Evolutionary conservation across 305 asterid species (phyloP), one percentile per base, ranked within the genome.

Genomic region (Fraxinus paxiana): DNA sequence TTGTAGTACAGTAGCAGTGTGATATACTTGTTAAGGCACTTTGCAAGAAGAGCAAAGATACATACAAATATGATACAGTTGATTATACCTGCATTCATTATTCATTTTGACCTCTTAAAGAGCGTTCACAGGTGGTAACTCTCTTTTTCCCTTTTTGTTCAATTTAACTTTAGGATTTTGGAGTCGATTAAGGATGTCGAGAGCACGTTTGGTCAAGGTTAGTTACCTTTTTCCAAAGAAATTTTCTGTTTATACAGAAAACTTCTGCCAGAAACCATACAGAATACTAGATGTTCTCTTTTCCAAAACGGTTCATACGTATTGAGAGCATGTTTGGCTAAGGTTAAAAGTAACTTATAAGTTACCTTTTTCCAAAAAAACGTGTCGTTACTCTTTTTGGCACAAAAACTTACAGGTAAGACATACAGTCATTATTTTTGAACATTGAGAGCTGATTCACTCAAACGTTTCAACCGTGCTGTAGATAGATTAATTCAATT

Each of bases 1-100:
- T 65, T 84, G 81, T 78, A 78, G 84, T 82, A 59, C 76, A 81
- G 24, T 73, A 48, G 81, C 79, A 77, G 84, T 72, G 87, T 80
- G 85, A 81, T 85, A 89, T 90, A 92, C 97, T 75, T 83, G 85
- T 17, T 17, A 54, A 54, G 9, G 65, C 65, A 54, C 54, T 54
- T 54, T 54, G 26, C 65, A 54, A 54, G 65, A 54, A 54, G 65
- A 17, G 65, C 65, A 17, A 54, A 54, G 63, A n/a, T 54, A 17
- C 24, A 17, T 54, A 54, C 65, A 17, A 59, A 56, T 17, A 6
- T 56, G 67, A 17, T 6, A 17, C 67, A 56, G 67, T 59, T 86
- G 73, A 30, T 28, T 67, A 67, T 75, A 38, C 34, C 78, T 75
- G 24, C 38, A 75, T 43, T 75, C 38, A 15, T 77, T 77, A 33